A percentile compares a stretch with the other conserved stretches of the same genome.
Evolutionary conservation across 2,329 filamentous ascomycete genomes (phyloP).

Genomic region (Pyricularia grisea): DNA sequence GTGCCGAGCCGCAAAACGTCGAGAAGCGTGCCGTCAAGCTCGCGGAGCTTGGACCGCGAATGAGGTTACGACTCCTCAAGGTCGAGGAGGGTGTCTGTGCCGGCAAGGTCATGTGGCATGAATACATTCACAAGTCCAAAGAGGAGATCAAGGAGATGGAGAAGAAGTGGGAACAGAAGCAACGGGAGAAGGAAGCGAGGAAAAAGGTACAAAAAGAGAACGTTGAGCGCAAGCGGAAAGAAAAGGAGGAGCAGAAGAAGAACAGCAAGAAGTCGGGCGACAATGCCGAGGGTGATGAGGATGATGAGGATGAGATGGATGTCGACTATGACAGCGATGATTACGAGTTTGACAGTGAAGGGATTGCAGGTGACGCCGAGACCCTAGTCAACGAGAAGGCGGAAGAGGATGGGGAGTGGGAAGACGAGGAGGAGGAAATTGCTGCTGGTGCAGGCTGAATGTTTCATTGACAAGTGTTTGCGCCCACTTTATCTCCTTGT

Average conservation of each 20-base stretch:
- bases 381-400: constrained; percentile 37
- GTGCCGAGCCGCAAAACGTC: constrained; percentile 41
- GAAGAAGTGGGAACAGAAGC: constrained; percentile 68
- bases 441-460: constrained; percentile 10
- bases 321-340: constrained; percentile 28
- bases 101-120: constrained; percentile 95
- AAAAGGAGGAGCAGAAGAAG: constrained; percentile 79
- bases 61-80: constrained; percentile 85
- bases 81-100: constrained; percentile 89
- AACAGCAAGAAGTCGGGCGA: constrained; percentile 46
- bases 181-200: constrained; percentile 67
- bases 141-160: constrained; percentile 72
- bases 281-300: constrained; percentile 27
- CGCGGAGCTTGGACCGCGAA: constrained; percentile 81
- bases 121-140: constrained; percentile 78
- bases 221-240: constrained; percentile 73
- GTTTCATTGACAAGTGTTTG: neutral
- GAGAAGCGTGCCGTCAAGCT: constrained; percentile 86
- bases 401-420: constrained; percentile 42
- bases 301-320: constrained; percentile 27
- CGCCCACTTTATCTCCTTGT: neutral
- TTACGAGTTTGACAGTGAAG: constrained; percentile 41
- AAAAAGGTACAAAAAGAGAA: constrained; percentile 82
- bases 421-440: constrained; percentile 35
- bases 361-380: constrained; percentile 38